Percentiles rank a stretch among this genome's conserved stretches.
These are phyloP conservation scores for Protea cynaroides DNA, from an alignment of 164 flowering plant species.

Conservation along the genomic window DNA sequence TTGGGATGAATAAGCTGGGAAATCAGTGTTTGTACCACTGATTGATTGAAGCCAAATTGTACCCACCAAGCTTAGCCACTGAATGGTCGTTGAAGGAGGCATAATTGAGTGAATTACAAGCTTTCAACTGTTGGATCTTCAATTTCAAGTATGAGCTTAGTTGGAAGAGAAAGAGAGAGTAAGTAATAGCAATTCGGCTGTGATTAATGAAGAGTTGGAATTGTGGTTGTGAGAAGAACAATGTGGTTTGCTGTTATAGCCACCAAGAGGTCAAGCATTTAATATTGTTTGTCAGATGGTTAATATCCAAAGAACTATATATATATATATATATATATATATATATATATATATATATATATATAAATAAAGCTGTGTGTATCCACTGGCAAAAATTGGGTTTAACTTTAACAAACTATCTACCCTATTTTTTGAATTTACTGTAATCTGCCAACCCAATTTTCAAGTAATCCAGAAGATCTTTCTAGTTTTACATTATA, in stretches of 20 bases:
- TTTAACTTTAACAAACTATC: too few relatives aligned
- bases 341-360: too few relatives aligned
- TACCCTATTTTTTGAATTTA: too few relatives aligned
- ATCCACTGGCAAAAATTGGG: too few relatives aligned
- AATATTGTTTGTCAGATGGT: not conserved
- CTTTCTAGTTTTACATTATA: too few relatives aligned
- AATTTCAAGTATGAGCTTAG: too few relatives aligned
- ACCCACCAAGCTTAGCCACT: slow-evolving; percentile 72
- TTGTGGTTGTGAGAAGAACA: not conserved
- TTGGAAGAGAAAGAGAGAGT: not conserved
- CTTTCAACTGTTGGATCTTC: not conserved
- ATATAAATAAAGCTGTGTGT: too few relatives aligned
- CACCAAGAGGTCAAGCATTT: not conserved
- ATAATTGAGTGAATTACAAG: slow-evolving; percentile 1
- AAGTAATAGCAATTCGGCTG: not conserved
- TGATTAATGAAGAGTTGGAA: not conserved
- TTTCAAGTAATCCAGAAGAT: too few relatives aligned
- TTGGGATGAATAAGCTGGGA: slow-evolving; percentile 84
- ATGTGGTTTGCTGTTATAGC: not conserved
- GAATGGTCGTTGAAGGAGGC: slow-evolving; percentile 24
- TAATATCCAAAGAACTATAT: too few relatives aligned
- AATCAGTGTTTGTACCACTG: slow-evolving; percentile 67
- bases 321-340: too few relatives aligned
- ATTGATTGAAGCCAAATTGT: slow-evolving; percentile 79
- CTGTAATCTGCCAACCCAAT: too few relatives aligned